Evolutionary conservation across 2,329 filamentous ascomycete genomes (phyloP).

Genomic region (Parastagonospora nodorum): DNA sequence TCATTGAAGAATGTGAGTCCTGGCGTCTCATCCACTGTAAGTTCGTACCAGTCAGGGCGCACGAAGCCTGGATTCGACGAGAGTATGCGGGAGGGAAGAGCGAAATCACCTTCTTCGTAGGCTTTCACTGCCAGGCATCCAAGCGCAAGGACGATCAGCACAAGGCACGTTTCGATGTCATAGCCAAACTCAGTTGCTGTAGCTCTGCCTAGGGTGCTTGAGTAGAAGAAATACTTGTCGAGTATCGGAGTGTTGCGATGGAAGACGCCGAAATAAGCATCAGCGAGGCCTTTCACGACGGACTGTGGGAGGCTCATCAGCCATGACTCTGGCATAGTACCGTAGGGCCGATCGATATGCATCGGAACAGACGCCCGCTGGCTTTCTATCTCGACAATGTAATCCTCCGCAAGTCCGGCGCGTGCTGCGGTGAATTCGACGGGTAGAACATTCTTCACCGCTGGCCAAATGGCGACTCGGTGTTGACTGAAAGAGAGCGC

Average conservation of each 20-base stretch:
- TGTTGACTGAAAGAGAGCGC: constrained; percentile 59
- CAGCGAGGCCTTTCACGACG: constrained; percentile 57
- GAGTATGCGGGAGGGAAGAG: constrained; percentile 43
- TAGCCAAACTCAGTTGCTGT: constrained; percentile 58
- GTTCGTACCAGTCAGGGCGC: constrained; percentile 42
- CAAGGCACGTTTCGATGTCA: constrained; percentile 58
- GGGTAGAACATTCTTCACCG: constrained; percentile 52
- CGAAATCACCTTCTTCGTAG: constrained; percentile 56
- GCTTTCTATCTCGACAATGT: constrained; percentile 57
- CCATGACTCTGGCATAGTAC: constrained; percentile 48
- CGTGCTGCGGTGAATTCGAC: constrained; percentile 45
- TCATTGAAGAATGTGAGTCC: constrained; percentile 61
- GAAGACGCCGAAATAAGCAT: constrained; percentile 61
- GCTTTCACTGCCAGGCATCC: constrained; percentile 57
- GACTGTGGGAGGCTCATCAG: constrained; percentile 54
- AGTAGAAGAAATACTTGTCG: constrained; percentile 58
- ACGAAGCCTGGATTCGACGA: constrained; percentile 22
- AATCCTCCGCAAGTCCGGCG: constrained; percentile 52
- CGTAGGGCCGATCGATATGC: constrained; percentile 41
- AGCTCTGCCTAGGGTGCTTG: constrained; percentile 55
- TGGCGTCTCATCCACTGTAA: constrained; percentile 46
- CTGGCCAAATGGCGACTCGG: constrained; percentile 56
- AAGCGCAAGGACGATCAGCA: constrained; percentile 57
- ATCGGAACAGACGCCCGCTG: constrained; percentile 52
- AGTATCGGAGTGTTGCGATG: constrained; percentile 59